A percentile compares a stretch with the other conserved stretches of the same genome.
These are phyloP conservation scores for Phytophthora syringae DNA, from an alignment of 352 stramenopile species.

Conservation along the genomic window DNA sequence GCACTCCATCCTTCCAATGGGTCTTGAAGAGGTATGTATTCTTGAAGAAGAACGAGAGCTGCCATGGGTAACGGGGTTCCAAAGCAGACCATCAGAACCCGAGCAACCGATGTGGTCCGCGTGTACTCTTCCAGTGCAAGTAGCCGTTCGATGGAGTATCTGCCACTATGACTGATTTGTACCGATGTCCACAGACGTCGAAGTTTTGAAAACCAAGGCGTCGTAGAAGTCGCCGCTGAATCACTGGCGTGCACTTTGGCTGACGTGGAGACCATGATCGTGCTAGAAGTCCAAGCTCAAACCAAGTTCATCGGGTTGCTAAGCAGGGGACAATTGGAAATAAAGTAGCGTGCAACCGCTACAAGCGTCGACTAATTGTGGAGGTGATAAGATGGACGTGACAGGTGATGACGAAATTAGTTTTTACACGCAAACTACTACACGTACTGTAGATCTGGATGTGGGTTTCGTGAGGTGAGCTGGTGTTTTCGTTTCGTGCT, in stretches of 20 bases:
- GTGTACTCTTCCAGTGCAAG: conserved; percentile 14
- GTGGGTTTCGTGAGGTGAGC: no score
- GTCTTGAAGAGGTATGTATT: conserved; percentile 11
- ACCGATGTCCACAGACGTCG: not conserved
- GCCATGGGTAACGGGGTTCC: conserved; percentile 9
- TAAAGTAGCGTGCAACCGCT: not conserved
- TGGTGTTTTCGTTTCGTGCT: no score
- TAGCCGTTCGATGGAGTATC: conserved; percentile 17
- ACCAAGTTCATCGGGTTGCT: no score
- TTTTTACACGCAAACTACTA: no score
- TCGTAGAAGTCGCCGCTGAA: not conserved
- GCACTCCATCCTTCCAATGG: conserved; percentile 5
- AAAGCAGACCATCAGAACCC: conserved; percentile 10
- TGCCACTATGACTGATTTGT: not conserved
- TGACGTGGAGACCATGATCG: not conserved
- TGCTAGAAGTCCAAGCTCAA: not conserved
- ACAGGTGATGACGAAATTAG: not conserved
- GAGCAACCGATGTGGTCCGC: not conserved
- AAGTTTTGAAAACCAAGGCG: not conserved
- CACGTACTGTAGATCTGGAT: no score
- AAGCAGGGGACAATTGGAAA: no score
- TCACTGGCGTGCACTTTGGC: not conserved
- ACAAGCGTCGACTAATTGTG: not conserved
- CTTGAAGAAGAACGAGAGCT: not conserved
- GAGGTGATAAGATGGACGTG: not conserved